Conservation (phyloP, 1,284 basidiomycete species). For the Ceratobasidium papillatum region DNA sequence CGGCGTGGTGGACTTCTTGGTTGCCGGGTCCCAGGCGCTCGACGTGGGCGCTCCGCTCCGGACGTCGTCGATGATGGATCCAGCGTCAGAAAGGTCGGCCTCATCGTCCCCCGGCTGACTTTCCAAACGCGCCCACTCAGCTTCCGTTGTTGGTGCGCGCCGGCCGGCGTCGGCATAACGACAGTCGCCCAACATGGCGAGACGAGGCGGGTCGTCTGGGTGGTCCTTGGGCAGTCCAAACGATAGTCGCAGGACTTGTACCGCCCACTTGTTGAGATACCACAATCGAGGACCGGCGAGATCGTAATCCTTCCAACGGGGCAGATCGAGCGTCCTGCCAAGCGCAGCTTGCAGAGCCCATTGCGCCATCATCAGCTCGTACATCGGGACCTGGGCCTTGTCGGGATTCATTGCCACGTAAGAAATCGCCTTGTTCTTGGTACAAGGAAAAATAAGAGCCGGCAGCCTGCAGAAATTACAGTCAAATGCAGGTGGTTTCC, state of each 20-base stretch:
- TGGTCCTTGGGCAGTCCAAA: not conserved
- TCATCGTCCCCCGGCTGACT: not conserved
- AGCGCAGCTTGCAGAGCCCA: not conserved
- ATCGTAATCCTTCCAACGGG: not conserved
- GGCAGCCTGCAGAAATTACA: no score
- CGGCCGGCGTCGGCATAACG: not conserved
- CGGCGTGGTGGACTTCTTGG: not conserved
- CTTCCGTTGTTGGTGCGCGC: not conserved
- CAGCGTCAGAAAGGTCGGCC: not conserved
- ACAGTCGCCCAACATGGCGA: not conserved
- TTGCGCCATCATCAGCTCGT: not conserved
- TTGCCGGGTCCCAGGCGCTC: not conserved
- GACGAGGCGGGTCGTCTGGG: not conserved
- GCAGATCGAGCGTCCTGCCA: not conserved
- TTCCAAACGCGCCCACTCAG: not conserved
- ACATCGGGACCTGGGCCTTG: not conserved
- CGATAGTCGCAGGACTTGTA: not conserved
- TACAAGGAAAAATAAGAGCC: not conserved
- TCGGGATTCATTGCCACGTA: not conserved
- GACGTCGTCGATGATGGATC: slow-evolving; percentile 5
- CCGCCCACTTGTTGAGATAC: not conserved
- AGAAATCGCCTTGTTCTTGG: not conserved
- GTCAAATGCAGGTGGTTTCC: no score
- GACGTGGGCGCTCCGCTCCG: not conserved
- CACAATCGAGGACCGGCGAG: not conserved